Conservation (phyloP, 192 early-diverging fungal species). For the Umbelopsis vinacea region DNA sequence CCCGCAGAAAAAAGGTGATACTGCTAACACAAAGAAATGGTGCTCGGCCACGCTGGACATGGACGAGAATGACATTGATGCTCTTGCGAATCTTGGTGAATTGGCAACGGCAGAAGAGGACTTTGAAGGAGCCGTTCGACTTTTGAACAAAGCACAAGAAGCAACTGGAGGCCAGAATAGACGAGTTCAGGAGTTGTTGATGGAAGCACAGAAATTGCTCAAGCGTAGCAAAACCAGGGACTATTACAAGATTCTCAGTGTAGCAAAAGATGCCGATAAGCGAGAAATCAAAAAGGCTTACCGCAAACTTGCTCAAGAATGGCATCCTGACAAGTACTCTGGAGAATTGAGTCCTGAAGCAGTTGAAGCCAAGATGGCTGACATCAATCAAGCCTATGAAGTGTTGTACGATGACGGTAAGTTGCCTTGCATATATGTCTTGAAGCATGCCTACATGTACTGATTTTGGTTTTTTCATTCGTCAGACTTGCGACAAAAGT, state of each 20-base stretch:
- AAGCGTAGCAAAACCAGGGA: constrained; percentile 72
- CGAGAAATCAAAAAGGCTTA: constrained; percentile 92
- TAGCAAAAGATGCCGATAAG: constrained; percentile 71
- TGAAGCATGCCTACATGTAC: too few species aligned
- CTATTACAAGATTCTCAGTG: constrained; percentile 92
- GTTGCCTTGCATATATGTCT: neutral
- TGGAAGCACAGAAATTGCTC: constrained; percentile 62
- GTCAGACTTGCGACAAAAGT: constrained; percentile 65
- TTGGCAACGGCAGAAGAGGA: constrained; percentile 68
- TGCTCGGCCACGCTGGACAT: constrained; percentile 74
- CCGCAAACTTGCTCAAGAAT: constrained; percentile 85
- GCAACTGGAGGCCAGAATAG: constrained; percentile 56
- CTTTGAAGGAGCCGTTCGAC: constrained; percentile 78
- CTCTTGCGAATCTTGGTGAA: constrained; percentile 74
- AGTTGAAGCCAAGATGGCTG: constrained; percentile 88
- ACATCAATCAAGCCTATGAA: constrained; percentile 93
- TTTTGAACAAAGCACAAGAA: constrained; percentile 75
- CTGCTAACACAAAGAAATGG: constrained; percentile 59
- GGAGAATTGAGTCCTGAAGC: constrained; percentile 79
- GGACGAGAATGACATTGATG: constrained; percentile 74
- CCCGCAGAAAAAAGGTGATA: constrained; percentile 39
- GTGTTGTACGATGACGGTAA: constrained; percentile 71
- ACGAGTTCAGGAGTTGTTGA: constrained; percentile 57
- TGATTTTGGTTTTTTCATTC: neutral
- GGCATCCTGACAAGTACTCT: constrained; percentile 81